A percentile compares a stretch with the other conserved stretches of the same genome.
These are phyloP conservation scores for Neopestalotiopsis sp. DNA, from an alignment of 2,329 filamentous ascomycete genomes.

Conservation along the genomic window DNA sequence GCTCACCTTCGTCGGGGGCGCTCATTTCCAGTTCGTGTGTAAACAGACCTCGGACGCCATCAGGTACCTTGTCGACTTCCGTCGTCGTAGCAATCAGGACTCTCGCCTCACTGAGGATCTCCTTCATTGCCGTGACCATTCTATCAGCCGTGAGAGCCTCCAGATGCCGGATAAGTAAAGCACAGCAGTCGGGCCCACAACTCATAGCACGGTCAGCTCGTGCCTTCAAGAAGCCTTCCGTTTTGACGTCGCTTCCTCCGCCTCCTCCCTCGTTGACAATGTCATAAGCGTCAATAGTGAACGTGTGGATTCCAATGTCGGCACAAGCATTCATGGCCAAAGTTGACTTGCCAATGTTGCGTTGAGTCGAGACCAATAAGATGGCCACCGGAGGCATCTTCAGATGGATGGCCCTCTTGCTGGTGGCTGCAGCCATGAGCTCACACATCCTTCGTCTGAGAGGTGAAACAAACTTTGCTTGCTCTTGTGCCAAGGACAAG, in stretches of 20 bases:
- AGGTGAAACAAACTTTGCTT: constrained; percentile 59
- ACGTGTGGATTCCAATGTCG: constrained; percentile 89
- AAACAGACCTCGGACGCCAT: constrained; percentile 87
- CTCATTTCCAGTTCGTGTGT: constrained; percentile 94
- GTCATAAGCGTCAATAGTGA: constrained; percentile 89
- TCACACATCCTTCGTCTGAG: constrained; percentile 78
- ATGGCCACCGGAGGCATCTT: constrained; percentile 89
- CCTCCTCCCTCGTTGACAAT: constrained; percentile 90
- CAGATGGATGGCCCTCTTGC: constrained; percentile 82
- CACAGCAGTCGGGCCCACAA: constrained; percentile 84
- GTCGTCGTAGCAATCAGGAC: constrained; percentile 94
- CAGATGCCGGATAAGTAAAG: constrained; percentile 85
- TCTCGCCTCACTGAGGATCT: constrained; percentile 78
- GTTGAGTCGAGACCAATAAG: constrained; percentile 87
- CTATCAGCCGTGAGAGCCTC: constrained; percentile 91
- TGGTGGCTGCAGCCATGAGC: constrained; percentile 86
- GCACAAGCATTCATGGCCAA: constrained; percentile 78
- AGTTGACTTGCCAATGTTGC: constrained; percentile 90
- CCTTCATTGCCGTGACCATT: constrained; percentile 83
- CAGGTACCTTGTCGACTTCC: constrained; percentile 92
- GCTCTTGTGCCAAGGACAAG: constrained; percentile 49
- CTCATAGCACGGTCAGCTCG: constrained; percentile 87
- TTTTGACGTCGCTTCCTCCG: constrained; percentile 90
- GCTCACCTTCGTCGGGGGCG: constrained; percentile 89
- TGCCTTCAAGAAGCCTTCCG: constrained; percentile 86